Evolutionary conservation across 257 asterid genomes (phyloP).

Genomic region (Solanum dulcamara): DNA sequence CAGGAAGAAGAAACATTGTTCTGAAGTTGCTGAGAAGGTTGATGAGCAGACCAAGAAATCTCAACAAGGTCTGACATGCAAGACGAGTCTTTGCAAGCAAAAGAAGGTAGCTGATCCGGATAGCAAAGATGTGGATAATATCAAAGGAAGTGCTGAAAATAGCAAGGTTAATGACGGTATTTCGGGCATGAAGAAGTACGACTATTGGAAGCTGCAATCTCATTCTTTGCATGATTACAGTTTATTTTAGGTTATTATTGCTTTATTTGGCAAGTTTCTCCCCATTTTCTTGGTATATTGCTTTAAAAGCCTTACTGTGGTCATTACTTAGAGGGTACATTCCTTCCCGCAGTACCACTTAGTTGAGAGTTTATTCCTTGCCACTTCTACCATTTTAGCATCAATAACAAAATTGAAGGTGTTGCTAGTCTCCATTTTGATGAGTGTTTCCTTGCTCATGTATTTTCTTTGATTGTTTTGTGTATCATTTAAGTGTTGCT

Average conservation of each 20-base stretch:
- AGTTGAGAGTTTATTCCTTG: not conserved
- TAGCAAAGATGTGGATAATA: slow-evolving; percentile 13
- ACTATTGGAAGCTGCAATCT: not conserved
- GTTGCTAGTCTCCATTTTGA: not conserved
- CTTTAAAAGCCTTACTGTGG: not conserved
- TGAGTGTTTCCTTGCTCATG: not conserved
- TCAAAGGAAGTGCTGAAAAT: slow-evolving; percentile 19
- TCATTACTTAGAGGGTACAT: not conserved
- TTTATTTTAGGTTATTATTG: not conserved
- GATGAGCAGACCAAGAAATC: slow-evolving; percentile 23
- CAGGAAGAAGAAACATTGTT: slow-evolving; percentile 55
- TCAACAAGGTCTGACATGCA: slow-evolving; percentile 12
- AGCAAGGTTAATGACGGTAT: slow-evolving; percentile 6
- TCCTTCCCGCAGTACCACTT: not conserved
- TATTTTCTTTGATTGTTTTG: not conserved
- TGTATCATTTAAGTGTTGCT: not conserved
- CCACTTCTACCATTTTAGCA: not conserved
- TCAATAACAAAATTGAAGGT: not conserved
- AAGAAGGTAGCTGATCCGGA: slow-evolving; percentile 17
- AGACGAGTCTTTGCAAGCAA: slow-evolving; percentile 19
- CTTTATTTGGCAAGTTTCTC: not conserved
- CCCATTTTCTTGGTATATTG: not conserved
- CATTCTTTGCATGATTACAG: not conserved
- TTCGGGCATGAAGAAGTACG: slow-evolving; percentile 26
- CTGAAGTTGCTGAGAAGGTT: slow-evolving; percentile 23